These are phyloP conservation scores for Achaetomiella virescens DNA, from an alignment of 495 filamentous ascomycete species.

Conservation along the genomic window DNA sequence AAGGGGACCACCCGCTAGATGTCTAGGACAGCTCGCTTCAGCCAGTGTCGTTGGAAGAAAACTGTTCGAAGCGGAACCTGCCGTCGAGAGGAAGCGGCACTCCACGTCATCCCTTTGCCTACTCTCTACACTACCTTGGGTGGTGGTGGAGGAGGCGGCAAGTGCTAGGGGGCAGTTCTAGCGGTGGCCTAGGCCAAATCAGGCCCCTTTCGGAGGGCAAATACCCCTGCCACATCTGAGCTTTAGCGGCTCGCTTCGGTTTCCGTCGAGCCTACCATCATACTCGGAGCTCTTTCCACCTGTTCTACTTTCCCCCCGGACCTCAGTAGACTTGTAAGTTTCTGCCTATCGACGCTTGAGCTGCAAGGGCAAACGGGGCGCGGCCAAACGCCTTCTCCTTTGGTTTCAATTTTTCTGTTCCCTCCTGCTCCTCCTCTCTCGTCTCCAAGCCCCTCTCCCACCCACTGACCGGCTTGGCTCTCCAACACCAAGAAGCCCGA, in stretches of 20 bases:
- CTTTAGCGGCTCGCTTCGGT: constrained; percentile 11
- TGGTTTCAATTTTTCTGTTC: background rate
- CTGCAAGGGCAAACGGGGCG: background rate
- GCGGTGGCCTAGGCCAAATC: constrained; percentile 12
- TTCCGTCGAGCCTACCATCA: background rate
- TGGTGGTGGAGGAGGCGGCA: background rate
- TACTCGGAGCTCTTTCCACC: background rate
- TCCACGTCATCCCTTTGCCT: constrained; percentile 3
- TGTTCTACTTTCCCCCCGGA: constrained; percentile 1
- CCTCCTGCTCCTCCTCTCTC: background rate
- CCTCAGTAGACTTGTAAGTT: background rate
- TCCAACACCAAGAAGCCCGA: background rate
- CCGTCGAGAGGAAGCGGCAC: background rate
- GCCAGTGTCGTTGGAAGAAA: background rate
- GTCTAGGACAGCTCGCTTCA: no score
- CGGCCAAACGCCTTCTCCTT: background rate
- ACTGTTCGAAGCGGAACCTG: background rate
- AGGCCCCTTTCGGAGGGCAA: background rate
- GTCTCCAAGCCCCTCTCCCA: no score
- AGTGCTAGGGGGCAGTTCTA: background rate
- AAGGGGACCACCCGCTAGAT: background rate
- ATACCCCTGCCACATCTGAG: background rate
- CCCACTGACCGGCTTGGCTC: background rate
- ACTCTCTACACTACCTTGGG: no score
- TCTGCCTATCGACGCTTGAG: background rate